Evolutionary conservation across 306 rosid genomes (phyloP), one percentile per base, ranked within the genome.

Genomic region (Prunus campanulata): DNA sequence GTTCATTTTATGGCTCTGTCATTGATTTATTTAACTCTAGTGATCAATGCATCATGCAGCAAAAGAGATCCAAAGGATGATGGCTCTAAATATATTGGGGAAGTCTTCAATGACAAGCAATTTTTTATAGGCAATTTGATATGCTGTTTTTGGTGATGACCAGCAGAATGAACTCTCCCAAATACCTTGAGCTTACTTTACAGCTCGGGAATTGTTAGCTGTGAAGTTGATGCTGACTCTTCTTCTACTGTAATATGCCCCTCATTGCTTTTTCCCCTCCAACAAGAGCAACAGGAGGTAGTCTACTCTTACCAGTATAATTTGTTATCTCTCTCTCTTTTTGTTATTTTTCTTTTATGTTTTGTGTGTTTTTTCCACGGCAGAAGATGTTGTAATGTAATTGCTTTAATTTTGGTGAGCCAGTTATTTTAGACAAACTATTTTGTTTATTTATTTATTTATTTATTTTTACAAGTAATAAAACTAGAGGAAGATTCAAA

Each of bases 51-150:
- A 81, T 27, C 13, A 39, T 81, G 50, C 86, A 86, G 90, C 66
- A 47, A 86, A 76, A 73, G 90, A 86, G 80, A 83, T 86, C 20
- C 81, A 76, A 65, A 75, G 87, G 90, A 86, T 81, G 87, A 78
- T 62, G 29, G 78, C 84, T 68, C 27, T 86, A 77, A 78, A 83
- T 50, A 81, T 86, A 71, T 74, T 86, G 66, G 80, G 75, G 29
- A 63, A 70, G 8, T 70, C 87, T 76, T 67, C 73, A 50, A 29
- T n/a, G 51, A 68, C 49, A 48, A 68, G 13, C 16, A 25, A 81
- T 63, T 62, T 65, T 14, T 47, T 11, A 15, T 19, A 44, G 39
- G 3, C 54, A 47, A 47, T 67, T 29, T 60, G 22, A 35, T 35
- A 35, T 6, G 8, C 8, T 35, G 61, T 27, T 66, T 19, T 27